Evolutionary conservation across 352 stramenopile species (phyloP), one percentile per base, ranked within the genome.

Genomic region (Phytophthora fragariaefolia): DNA sequence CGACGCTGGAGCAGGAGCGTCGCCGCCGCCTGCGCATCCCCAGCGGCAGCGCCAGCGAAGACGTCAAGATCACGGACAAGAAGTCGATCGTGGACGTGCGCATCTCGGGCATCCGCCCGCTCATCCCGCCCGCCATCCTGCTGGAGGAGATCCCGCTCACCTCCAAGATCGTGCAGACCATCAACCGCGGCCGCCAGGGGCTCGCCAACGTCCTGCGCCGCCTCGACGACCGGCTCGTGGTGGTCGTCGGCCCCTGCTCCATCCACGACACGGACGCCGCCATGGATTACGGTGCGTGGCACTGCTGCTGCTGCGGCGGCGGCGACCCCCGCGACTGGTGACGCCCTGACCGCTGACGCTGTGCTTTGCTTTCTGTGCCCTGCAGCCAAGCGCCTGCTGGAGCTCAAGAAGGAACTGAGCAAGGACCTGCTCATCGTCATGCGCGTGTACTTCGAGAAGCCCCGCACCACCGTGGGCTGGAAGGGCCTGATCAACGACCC

Each of bases 391-490:
- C 79, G 85, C 26, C 79, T 96, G 28, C 72, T 91, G 47, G 60
- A 77, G 30, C 20, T 96, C 6, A 81, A 83, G 62, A 85, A 93
- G 54, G 78, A 91, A 68, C 64, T 97, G 26, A 80, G 81, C 43
- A 82, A 93, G 55, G 90, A 97, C 64, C 65, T 97, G 57, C 67
- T 96, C 30, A 93, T 97, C 58, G 71, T 97, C 68, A 97, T 97
- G 90, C 89, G 90, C 49, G 86, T 95, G 63, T 97, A 97, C 81
- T 97, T 97, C 64, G 90, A 97, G 63, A 97, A 97, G 71, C 90
- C 90, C 23, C 85, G 90, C 43, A 97, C 90, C 32, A 97, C 90
- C 7, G 85, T 97, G 2, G 90, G 90, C 46, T 97, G 90, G 90
- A 97, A 97, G 63, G 90, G 90, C 7, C 65, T 97, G 66, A 97